Evolutionary conservation across 805 yeast species (phyloP).

Genomic region (Sugiyamaella qingdaonensis): DNA sequence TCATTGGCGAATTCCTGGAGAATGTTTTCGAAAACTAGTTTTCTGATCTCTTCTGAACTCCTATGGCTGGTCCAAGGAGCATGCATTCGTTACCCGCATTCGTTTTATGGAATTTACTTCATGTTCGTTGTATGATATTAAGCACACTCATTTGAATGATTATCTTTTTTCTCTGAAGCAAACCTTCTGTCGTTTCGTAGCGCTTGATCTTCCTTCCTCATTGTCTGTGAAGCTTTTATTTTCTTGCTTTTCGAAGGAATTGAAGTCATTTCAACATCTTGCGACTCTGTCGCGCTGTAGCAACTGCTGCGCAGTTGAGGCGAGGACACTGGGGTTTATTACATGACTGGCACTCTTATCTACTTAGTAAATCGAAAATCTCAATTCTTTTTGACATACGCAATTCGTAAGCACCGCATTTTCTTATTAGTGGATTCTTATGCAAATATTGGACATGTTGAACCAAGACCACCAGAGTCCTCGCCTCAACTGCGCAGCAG

Average conservation of each 20-base stretch:
- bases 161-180: not conserved
- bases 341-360: no score
- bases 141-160: not conserved
- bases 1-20: constrained; percentile 23
- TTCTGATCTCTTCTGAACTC: not conserved
- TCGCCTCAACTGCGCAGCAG: no score
- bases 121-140: not conserved
- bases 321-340: no score
- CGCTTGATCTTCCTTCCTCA: not conserved
- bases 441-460: not conserved
- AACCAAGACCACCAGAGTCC: no score
- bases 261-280: no score
- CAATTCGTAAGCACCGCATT: not conserved
- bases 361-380: no score
- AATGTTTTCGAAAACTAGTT: constrained; percentile 18
- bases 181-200: not conserved
- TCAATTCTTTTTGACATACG: not conserved
- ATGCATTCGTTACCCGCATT: not conserved
- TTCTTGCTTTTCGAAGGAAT: no score
- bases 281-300: no score
- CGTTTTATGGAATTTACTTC: not conserved
- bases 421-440: not conserved
- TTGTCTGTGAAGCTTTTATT: no score
- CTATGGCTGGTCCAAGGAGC: constrained; percentile 1
- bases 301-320: no score